Conservation (phyloP, 768 basidiomycete species). For the Pholiota molesta region DNA sequence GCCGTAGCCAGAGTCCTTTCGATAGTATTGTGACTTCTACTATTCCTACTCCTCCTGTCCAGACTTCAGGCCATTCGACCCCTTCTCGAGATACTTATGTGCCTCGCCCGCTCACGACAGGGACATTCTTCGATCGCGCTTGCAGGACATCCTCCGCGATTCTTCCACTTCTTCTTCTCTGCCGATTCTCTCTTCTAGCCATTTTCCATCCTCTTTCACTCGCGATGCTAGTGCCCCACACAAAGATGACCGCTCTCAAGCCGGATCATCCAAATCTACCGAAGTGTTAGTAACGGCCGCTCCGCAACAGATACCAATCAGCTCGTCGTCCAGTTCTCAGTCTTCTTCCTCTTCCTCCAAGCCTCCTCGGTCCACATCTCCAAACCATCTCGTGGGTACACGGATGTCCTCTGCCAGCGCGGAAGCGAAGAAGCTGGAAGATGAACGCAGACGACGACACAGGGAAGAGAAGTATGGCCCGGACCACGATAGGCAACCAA, state of each 20-base stretch:
- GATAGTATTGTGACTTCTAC: slow-evolving; percentile 20
- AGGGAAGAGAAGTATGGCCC: slow-evolving; percentile 28
- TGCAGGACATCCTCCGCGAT: slow-evolving; percentile 51
- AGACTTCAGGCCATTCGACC: not conserved
- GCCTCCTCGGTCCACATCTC: slow-evolving; percentile 18
- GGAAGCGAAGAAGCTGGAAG: slow-evolving; percentile 56
- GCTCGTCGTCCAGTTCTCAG: no score
- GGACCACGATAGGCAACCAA: slow-evolving; percentile 22
- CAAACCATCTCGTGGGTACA: not conserved
- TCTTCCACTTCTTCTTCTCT: slow-evolving; percentile 45
- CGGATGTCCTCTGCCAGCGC: slow-evolving; percentile 50
- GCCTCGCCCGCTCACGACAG: slow-evolving; percentile 26
- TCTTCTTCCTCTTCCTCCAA: slow-evolving; percentile 1
- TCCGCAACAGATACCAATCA: not conserved
- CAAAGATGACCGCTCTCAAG: slow-evolving; percentile 6
- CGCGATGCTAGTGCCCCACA: slow-evolving; percentile 11
- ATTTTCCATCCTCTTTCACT: slow-evolving; percentile 28
- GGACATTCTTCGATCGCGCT: slow-evolving; percentile 36
- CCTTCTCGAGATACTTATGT: slow-evolving; percentile 16
- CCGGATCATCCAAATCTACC: not conserved
- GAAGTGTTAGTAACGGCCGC: not conserved
- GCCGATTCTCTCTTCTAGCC: slow-evolving; percentile 33
- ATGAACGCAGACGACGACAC: slow-evolving; percentile 30
- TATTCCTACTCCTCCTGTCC: slow-evolving; percentile 22
- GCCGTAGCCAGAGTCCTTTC: slow-evolving; percentile 27